A percentile compares a stretch with the other conserved stretches of the same genome.
Conservation (phyloP, 805 yeast species). For the Saturnispora zaruensis region DNA sequence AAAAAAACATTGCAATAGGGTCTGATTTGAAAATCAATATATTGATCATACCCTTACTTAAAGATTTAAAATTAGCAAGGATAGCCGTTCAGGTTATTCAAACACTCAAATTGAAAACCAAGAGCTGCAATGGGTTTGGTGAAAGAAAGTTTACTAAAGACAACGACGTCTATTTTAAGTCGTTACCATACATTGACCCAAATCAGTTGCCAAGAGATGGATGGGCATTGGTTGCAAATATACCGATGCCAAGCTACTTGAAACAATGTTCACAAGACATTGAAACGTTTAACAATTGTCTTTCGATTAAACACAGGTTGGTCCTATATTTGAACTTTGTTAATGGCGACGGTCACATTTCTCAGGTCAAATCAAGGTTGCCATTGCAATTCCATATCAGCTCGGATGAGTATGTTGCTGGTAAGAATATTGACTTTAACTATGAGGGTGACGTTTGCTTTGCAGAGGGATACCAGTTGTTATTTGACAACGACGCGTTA, state of each 20-base stretch:
- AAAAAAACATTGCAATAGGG: constrained; percentile 41
- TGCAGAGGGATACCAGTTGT: background rate
- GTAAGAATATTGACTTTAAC: constrained; percentile 19
- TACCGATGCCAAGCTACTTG: constrained; percentile 34
- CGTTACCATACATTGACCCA: constrained; percentile 28
- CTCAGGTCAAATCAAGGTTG: constrained; percentile 44
- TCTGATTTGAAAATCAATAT: constrained; percentile 34
- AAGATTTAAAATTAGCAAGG: constrained; percentile 34
- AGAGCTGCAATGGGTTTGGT: constrained; percentile 14
- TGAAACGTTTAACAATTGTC: constrained; percentile 31
- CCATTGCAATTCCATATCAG: constrained; percentile 39
- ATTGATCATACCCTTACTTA: constrained; percentile 38
- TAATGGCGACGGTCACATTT: constrained; percentile 42
- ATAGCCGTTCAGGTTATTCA: constrained; percentile 31
- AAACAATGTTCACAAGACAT: constrained; percentile 37
- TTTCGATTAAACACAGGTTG: constrained; percentile 39
- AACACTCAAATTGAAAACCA: constrained; percentile 19
- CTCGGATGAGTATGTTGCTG: constrained; percentile 25
- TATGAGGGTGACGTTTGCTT: constrained; percentile 10
- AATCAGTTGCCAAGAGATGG: constrained; percentile 33
- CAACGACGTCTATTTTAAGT: constrained; percentile 27
- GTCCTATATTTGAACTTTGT: constrained; percentile 36
- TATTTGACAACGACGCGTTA: constrained; percentile 5
- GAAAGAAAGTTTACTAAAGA: constrained; percentile 22
- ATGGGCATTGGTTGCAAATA: constrained; percentile 38